A percentile compares a stretch with the other conserved stretches of the same genome.
phyloP scores from a whole-genome alignment of 345 rosid genomes.

The Boechera stricta region DNA sequence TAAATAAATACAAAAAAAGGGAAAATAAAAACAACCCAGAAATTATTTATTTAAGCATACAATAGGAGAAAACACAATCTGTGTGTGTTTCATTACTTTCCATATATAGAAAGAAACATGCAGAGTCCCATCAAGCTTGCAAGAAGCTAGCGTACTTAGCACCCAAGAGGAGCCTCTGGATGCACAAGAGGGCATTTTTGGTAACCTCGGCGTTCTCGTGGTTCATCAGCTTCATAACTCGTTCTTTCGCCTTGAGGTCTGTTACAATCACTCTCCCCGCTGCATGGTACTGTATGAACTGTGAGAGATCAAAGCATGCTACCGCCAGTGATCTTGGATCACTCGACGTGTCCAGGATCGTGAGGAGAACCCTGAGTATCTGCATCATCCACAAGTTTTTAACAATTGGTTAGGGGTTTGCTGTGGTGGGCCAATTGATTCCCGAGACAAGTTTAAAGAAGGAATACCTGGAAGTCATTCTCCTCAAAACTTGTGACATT shows the following conservation, averaged over 20 bases:
- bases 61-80: conserved; percentile 29
- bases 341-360: conserved; percentile 82
- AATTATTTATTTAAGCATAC: background rate
- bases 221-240: conserved; percentile 86
- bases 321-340: conserved; percentile 90
- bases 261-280: conserved; percentile 82
- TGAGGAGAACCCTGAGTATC: conserved; percentile 90
- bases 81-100: conserved; percentile 27
- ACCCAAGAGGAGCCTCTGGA: conserved; percentile 85
- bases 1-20: conserved; percentile 5
- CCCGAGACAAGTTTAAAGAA: too few species aligned
- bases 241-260: conserved; percentile 91
- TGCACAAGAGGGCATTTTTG: conserved; percentile 71
- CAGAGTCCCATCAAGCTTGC: conserved; percentile 50
- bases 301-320: conserved; percentile 89
- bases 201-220: conserved; percentile 80
- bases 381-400: conserved; percentile 44
- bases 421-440: too few species aligned
- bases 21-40: background rate
- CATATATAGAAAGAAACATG: conserved; percentile 15
- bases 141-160: conserved; percentile 67
- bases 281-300: conserved; percentile 88
- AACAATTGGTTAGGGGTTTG: background rate
- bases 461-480: too few species aligned
- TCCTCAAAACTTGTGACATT: conserved; percentile 49